Percentiles rank a stretch among this genome's conserved stretches.
Evolutionary conservation across 1,139 yeast genomes (phyloP).

Genomic region (Tardiomyces digboiensis): DNA sequence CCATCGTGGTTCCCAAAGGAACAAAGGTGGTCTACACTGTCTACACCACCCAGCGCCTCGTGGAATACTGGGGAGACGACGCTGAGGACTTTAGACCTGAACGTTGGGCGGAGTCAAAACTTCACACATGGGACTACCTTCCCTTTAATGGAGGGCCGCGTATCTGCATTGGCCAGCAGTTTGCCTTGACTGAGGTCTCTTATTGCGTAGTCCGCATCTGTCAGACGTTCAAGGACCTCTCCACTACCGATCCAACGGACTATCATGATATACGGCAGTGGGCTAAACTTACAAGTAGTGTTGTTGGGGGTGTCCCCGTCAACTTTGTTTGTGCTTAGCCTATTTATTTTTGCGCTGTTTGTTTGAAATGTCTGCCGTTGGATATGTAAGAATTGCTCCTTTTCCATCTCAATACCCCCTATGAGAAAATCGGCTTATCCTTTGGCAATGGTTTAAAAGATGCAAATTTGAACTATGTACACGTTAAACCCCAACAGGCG

Average conservation of each 20-base stretch:
- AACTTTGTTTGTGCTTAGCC: conserved; percentile 1
- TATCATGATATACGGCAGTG: conserved; percentile 2
- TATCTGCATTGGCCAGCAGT: conserved; percentile 48
- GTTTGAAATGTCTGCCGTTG: no score
- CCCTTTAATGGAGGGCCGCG: conserved; percentile 54
- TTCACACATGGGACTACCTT: conserved; percentile 35
- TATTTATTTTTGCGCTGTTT: not conserved
- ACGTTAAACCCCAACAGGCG: not conserved
- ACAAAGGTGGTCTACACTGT: conserved; percentile 36
- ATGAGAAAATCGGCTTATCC: no score
- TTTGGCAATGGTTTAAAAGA: no score
- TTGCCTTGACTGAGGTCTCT: conserved; percentile 45
- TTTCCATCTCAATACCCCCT: no score
- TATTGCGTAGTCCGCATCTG: conserved; percentile 36
- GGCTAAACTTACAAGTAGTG: conserved; percentile 5
- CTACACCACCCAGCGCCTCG: conserved; percentile 37
- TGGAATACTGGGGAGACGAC: conserved; percentile 38
- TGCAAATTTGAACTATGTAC: no score
- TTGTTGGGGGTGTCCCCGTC: conserved; percentile 6
- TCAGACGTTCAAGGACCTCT: conserved; percentile 18
- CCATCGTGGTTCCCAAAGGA: conserved; percentile 40
- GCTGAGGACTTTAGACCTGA: conserved; percentile 39
- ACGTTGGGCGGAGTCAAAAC: conserved; percentile 30
- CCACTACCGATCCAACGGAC: not conserved
- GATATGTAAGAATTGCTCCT: no score